Evolutionary conservation across 768 basidiomycete species (phyloP).

Genomic region (Hydnum rufescens): DNA sequence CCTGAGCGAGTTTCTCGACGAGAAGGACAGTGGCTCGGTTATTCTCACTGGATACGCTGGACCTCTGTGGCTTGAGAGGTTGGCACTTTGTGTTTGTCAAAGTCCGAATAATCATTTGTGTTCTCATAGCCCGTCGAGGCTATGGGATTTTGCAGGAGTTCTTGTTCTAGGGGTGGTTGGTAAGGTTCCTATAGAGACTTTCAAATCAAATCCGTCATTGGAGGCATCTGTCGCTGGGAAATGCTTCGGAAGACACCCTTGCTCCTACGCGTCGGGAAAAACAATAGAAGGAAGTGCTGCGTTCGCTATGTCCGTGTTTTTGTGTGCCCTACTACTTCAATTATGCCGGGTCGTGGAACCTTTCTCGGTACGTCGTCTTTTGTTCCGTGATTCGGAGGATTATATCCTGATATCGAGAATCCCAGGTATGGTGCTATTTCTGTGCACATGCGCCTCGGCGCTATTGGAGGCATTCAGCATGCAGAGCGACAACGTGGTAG

Average conservation of each 20-base stretch:
- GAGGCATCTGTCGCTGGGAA: constrained; percentile 92
- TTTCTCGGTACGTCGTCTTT: too few relatives aligned
- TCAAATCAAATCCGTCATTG: too few relatives aligned
- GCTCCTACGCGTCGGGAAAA: constrained; percentile 71
- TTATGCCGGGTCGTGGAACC: too few relatives aligned
- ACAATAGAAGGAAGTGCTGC: constrained; percentile 84
- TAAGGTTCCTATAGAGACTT: too few relatives aligned
- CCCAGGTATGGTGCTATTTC: too few relatives aligned
- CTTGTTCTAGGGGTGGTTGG: constrained; percentile 70
- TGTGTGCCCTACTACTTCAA: too few relatives aligned
- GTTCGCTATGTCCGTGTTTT: too few relatives aligned
- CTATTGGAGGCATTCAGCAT: too few relatives aligned
- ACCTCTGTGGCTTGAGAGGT: constrained; percentile 91
- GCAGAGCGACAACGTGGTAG: too few relatives aligned
- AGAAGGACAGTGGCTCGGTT: constrained; percentile 86
- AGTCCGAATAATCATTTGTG: constrained; percentile 1
- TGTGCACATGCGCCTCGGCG: too few relatives aligned
- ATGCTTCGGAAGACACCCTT: constrained; percentile 56
- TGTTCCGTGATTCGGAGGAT: too few relatives aligned
- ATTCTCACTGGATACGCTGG: constrained; percentile 92
- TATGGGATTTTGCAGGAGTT: constrained; percentile 64
- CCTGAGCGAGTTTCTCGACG: constrained; percentile 92
- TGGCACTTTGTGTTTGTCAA: constrained; percentile 17
- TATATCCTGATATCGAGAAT: too few relatives aligned
- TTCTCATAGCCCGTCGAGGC: constrained; percentile 21